Percentiles rank a stretch among this genome's conserved stretches.
phyloP scores from a whole-genome alignment of 1,284 basidiomycete genomes.

The Apiotrichum brassicae region DNA sequence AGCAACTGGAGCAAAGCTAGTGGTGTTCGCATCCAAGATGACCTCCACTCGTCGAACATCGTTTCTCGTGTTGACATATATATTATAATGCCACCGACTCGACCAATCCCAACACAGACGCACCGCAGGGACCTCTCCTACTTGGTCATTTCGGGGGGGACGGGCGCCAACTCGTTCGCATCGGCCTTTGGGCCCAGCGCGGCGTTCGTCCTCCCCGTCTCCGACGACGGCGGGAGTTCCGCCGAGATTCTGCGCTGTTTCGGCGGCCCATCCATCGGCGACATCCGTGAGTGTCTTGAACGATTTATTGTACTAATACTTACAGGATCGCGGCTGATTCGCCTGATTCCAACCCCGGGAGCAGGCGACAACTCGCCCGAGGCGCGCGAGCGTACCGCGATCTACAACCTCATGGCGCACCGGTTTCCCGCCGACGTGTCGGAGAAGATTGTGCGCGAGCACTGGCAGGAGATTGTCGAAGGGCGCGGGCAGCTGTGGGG shows the following conservation, averaged over 20 bases:
- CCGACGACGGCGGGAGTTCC: constrained; percentile 52
- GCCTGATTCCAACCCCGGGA: constrained; percentile 48
- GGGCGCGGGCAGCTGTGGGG: constrained; percentile 76
- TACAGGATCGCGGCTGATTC: constrained; percentile 49
- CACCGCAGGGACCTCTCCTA: too few relatives aligned
- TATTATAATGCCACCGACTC: too few relatives aligned
- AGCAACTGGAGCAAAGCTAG: too few relatives aligned
- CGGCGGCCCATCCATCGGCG: constrained; percentile 49
- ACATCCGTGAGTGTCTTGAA: constrained; percentile 47
- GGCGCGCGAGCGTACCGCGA: constrained; percentile 52
- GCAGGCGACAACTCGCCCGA: constrained; percentile 17
- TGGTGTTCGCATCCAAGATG: too few relatives aligned
- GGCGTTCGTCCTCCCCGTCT: constrained; percentile 48
- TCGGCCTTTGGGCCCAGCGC: constrained; percentile 50
- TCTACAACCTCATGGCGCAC: constrained; percentile 70
- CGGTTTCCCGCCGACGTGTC: constrained; percentile 63
- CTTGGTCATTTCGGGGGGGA: constrained; percentile 51
- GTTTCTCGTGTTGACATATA: too few relatives aligned
- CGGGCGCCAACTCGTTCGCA: constrained; percentile 51
- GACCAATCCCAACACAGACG: too few relatives aligned
- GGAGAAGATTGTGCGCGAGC: constrained; percentile 72
- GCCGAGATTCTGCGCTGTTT: constrained; percentile 50
- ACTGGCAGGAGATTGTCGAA: constrained; percentile 90
- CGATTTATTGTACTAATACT: too few relatives aligned
- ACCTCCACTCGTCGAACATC: too few relatives aligned